These are phyloP conservation scores for Aspergillus floridensis DNA, from an alignment of 2,329 filamentous ascomycete genomes.

Conservation along the genomic window DNA sequence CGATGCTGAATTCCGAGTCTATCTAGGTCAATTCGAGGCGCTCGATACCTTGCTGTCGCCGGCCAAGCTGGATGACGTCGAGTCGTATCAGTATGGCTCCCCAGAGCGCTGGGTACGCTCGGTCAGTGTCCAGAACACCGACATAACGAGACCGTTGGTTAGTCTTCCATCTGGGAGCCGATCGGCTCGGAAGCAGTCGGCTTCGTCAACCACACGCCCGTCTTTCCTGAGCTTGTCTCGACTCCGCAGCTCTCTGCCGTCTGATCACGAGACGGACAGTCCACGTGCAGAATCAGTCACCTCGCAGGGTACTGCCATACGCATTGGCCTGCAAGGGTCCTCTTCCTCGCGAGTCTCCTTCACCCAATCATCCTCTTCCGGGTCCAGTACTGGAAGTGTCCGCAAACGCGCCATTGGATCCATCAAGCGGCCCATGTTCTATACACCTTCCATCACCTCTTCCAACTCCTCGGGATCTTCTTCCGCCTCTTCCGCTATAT, in stretches of 20 bases:
- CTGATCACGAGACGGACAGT: constrained; percentile 19
- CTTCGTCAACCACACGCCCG: constrained; percentile 25
- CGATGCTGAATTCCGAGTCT: constrained; percentile 55
- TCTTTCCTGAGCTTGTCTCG: constrained; percentile 20
- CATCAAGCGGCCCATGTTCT: constrained; percentile 29
- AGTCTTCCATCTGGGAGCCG: constrained; percentile 1
- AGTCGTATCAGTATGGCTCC: constrained; percentile 58
- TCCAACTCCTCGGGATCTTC: constrained; percentile 27
- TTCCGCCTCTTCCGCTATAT: constrained; percentile 12
- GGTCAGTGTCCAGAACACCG: constrained; percentile 35
- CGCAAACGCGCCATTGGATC: constrained; percentile 19
- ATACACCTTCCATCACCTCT: constrained; percentile 35
- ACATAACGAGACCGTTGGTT: not conserved
- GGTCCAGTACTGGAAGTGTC: constrained; percentile 24
- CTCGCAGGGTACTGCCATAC: constrained; percentile 37
- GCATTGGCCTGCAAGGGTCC: constrained; percentile 30
- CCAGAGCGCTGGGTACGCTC: constrained; percentile 53
- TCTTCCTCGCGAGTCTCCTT: constrained; percentile 30
- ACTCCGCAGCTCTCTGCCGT: constrained; percentile 22
- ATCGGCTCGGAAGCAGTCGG: constrained; percentile 26
- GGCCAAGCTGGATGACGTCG: constrained; percentile 53
- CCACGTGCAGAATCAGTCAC: constrained; percentile 31
- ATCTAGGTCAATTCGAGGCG: constrained; percentile 57
- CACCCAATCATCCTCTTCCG: constrained; percentile 35
- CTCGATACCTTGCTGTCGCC: constrained; percentile 54